Evolutionary conservation across 495 filamentous ascomycete genomes (phyloP).

Genomic region (Daldinia loculata): DNA sequence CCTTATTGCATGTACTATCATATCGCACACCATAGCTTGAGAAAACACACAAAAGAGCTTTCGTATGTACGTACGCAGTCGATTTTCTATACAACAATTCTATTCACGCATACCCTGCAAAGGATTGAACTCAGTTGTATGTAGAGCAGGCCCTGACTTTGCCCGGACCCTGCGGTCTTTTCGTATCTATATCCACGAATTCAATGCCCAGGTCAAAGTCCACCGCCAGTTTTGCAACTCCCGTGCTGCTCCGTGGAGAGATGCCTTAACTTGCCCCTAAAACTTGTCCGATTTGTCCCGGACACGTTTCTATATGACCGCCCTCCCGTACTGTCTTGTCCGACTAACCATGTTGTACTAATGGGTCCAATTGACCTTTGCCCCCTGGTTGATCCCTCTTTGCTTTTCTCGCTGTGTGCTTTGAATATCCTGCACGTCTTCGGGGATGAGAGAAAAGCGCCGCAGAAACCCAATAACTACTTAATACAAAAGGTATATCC

Average conservation of each 20-base stretch:
- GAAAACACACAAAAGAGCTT: neutral
- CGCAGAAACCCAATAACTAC: conserved; percentile 24
- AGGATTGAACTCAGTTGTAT: conserved; percentile 19
- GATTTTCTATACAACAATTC: conserved; percentile 4
- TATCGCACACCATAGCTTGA: too few relatives aligned
- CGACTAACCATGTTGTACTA: conserved; percentile 21
- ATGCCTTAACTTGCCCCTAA: conserved; percentile 18
- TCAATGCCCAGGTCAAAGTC: conserved; percentile 7
- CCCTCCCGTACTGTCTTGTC: conserved; percentile 16
- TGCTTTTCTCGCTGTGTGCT: conserved; percentile 9
- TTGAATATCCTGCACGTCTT: conserved; percentile 14
- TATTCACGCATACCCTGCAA: neutral
- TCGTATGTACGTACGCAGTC: neutral
- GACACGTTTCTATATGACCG: conserved; percentile 16
- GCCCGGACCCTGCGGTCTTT: conserved; percentile 25
- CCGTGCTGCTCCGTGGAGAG: neutral
- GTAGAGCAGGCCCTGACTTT: conserved; percentile 19
- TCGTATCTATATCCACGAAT: conserved; percentile 31
- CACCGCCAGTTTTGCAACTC: conserved; percentile 14
- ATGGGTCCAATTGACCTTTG: conserved; percentile 7
- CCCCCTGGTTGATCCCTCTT: conserved; percentile 10
- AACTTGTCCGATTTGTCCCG: conserved; percentile 11
- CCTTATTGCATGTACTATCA: too few relatives aligned
- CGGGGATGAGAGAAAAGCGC: conserved; percentile 12
- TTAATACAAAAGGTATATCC: conserved; percentile 33